Percentiles rank a stretch among this genome's conserved stretches.
These are phyloP conservation scores for Thelonectria olida DNA, from an alignment of 2,329 filamentous ascomycete genomes.

Conservation along the genomic window DNA sequence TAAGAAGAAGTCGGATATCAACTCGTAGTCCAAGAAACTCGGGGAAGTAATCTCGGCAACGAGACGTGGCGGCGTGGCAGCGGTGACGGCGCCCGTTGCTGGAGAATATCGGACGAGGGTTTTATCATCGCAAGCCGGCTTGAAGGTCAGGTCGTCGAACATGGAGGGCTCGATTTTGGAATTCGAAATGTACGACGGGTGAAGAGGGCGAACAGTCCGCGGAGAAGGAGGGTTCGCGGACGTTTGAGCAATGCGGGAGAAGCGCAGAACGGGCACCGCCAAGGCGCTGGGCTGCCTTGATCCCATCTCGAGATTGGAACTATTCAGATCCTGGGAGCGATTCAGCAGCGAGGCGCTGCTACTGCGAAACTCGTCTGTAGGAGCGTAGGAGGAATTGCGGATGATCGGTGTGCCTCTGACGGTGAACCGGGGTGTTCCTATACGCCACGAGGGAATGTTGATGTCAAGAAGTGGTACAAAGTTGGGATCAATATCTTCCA, in stretches of 20 bases:
- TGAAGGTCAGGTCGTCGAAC: slow-evolving; percentile 82
- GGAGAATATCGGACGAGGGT: slow-evolving; percentile 84
- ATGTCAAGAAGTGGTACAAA: slow-evolving; percentile 71
- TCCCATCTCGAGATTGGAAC: slow-evolving; percentile 37
- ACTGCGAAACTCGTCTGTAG: slow-evolving; percentile 75
- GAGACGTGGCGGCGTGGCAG: slow-evolving; percentile 88
- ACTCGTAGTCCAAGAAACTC: slow-evolving; percentile 93
- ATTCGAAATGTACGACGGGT: slow-evolving; percentile 59
- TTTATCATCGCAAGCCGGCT: slow-evolving; percentile 80
- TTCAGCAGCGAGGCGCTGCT: slow-evolving; percentile 64
- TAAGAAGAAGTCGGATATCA: slow-evolving; percentile 97
- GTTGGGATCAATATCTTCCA: slow-evolving; percentile 61
- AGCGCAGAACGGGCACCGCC: slow-evolving; percentile 48
- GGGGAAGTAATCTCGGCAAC: slow-evolving; percentile 97
- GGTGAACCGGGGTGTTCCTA: slow-evolving; percentile 86
- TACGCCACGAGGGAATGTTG: slow-evolving; percentile 82
- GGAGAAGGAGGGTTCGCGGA: slow-evolving; percentile 46
- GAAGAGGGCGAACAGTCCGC: slow-evolving; percentile 52
- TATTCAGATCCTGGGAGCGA: slow-evolving; percentile 44
- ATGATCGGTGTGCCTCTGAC: slow-evolving; percentile 78
- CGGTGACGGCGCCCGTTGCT: slow-evolving; percentile 77
- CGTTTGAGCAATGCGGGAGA: slow-evolving; percentile 33
- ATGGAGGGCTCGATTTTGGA: slow-evolving; percentile 74
- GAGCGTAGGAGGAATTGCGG: slow-evolving; percentile 82
- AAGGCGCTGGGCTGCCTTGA: slow-evolving; percentile 49